Percentiles rank a stretch among this genome's conserved stretches.
These are phyloP conservation scores for Psilocybe cubensis DNA, from an alignment of 768 basidiomycete genomes.

Conservation along the genomic window DNA sequence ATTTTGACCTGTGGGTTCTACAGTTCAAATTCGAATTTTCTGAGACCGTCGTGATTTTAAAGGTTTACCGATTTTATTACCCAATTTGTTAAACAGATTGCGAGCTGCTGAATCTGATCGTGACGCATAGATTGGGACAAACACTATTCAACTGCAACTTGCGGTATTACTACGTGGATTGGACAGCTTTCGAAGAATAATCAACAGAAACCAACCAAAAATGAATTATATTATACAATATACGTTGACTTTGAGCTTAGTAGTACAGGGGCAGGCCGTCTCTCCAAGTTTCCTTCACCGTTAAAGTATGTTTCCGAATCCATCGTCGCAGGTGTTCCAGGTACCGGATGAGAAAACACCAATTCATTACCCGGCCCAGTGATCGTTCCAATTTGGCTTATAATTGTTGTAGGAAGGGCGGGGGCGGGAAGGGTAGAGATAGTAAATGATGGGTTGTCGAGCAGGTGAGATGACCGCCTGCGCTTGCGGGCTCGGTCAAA, in stretches of 20 bases:
- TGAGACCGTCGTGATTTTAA: no score
- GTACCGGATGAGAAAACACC: slow-evolving; percentile 1
- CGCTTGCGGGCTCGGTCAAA: slow-evolving; percentile 17
- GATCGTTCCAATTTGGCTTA: not conserved
- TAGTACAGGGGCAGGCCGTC: not conserved
- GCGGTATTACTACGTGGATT: no score
- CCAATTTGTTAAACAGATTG: no score
- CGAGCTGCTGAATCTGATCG: no score
- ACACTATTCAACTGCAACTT: no score
- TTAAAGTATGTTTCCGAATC: not conserved
- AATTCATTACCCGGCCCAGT: slow-evolving; percentile 3
- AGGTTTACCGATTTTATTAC: no score
- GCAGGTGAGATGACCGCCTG: not conserved
- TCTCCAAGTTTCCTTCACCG: not conserved
- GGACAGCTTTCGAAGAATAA: no score
- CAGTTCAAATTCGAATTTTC: no score
- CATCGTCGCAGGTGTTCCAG: not conserved
- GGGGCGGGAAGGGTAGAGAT: slow-evolving; percentile 10
- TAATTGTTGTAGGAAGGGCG: not conserved
- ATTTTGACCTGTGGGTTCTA: no score
- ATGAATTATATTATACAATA: not conserved
- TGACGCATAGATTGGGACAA: no score
- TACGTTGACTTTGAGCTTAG: not conserved
- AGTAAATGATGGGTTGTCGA: slow-evolving; percentile 6
- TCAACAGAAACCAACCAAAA: no score